Conservation (phyloP, 75 land plant species). For the Picea glauca region DNA sequence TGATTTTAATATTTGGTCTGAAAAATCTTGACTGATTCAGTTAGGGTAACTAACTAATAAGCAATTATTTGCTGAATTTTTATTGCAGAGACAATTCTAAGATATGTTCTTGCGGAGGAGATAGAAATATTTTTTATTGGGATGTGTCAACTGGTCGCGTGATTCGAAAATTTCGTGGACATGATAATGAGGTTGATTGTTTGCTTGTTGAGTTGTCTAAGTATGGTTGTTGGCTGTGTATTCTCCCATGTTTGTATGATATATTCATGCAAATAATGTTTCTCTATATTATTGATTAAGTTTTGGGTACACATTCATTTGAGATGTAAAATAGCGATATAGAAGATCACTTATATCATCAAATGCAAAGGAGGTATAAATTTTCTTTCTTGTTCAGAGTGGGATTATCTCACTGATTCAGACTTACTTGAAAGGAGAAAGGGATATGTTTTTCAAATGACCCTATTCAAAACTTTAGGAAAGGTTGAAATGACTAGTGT, state of each 20-base stretch:
- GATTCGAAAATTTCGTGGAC: slow-evolving; percentile 95
- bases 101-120: slow-evolving; percentile 91
- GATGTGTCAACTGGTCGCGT: slow-evolving; percentile 93
- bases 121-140: slow-evolving; percentile 92
- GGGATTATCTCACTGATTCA: not conserved
- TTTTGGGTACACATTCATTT: not conserved
- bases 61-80: not conserved
- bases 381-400: not conserved
- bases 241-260: not conserved
- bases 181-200: slow-evolving; percentile 78
- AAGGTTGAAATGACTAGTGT: too few species aligned
- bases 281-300: slow-evolving; percentile 3
- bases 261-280: not conserved
- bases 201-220: not conserved
- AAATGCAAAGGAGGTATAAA: not conserved
- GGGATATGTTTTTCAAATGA: not conserved
- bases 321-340: not conserved
- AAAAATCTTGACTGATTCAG: not conserved
- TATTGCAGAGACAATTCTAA: slow-evolving; percentile 77
- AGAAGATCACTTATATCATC: not conserved
- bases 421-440: not conserved
- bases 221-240: not conserved
- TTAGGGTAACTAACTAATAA: not conserved
- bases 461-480: too few species aligned
- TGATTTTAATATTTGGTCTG: not conserved